A percentile compares a stretch with the other conserved stretches of the same genome.
These are phyloP conservation scores for Saccharomycopsis javanensis DNA, from an alignment of 805 yeast species.

Conservation along the genomic window DNA sequence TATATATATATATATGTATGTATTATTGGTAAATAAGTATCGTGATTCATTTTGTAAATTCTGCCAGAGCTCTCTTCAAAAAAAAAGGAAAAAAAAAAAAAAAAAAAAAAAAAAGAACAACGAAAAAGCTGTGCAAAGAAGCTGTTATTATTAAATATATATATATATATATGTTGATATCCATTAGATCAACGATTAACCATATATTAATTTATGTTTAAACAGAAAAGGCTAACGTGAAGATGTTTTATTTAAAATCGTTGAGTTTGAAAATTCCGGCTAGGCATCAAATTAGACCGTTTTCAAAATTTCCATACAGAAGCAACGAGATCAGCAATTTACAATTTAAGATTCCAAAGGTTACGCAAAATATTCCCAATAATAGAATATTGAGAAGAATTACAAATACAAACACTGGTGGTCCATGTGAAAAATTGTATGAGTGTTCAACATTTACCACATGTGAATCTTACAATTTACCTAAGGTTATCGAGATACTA, in stretches of 20 bases:
- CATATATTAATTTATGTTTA: too few species aligned
- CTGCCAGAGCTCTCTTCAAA: neutral
- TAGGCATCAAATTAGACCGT: neutral
- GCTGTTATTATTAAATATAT: too few species aligned
- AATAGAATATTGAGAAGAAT: slow-evolving; percentile 1
- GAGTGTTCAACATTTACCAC: slow-evolving; percentile 59
- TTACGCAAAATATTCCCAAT: slow-evolving; percentile 3
- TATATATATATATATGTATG: too few species aligned
- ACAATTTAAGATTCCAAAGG: neutral
- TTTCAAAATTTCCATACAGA: neutral
- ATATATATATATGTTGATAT: too few species aligned
- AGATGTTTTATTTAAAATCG: neutral
- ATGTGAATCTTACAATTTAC: slow-evolving; percentile 62
- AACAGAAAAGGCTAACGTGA: neutral
- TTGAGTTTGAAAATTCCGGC: neutral
- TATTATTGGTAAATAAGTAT: too few species aligned
- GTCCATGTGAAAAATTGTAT: neutral
- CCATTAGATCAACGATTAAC: too few species aligned
- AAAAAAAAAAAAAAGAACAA: too few species aligned
- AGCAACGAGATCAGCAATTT: neutral
- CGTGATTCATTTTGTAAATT: neutral
- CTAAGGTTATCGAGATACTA: slow-evolving; percentile 32
- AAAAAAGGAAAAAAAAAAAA: too few species aligned
- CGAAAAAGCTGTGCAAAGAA: too few species aligned
- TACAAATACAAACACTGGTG: neutral